Evolutionary conservation across 257 asterid genomes (phyloP).

Genomic region (Sherardia arvensis): DNA sequence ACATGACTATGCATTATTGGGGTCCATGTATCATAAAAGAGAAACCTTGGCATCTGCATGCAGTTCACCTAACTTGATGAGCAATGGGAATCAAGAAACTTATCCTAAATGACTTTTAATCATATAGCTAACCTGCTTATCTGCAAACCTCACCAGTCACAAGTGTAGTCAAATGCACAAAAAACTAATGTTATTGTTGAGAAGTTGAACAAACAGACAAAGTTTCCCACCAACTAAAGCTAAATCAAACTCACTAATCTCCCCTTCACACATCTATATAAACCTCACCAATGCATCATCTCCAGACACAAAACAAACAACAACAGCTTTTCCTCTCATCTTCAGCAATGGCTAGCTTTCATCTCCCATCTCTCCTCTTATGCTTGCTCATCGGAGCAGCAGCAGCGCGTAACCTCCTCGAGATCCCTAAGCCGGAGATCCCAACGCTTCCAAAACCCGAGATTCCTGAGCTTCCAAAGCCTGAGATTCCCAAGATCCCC

Average conservation of each 20-base stretch:
- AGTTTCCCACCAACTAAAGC: constrained; percentile 14
- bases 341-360: constrained; percentile 14
- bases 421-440: constrained; percentile 18
- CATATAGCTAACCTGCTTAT: not conserved
- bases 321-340: not conserved
- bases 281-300: not conserved
- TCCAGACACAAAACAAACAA: constrained; percentile 11
- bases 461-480: constrained; percentile 12
- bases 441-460: constrained; percentile 5
- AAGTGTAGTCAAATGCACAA: not conserved
- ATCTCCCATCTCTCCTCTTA: constrained; percentile 7
- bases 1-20: too few relatives aligned
- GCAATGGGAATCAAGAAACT: not conserved
- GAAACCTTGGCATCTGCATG: not conserved
- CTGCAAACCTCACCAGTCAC: not conserved
- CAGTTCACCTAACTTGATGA: not conserved
- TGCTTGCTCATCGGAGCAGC: constrained; percentile 10
- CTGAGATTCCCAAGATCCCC: constrained; percentile 1
- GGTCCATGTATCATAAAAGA: not conserved
- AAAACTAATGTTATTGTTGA: constrained; percentile 10
- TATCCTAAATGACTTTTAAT: not conserved
- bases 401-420: constrained; percentile 23
- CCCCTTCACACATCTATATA: constrained; percentile 14
- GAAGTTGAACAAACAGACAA: constrained; percentile 21
- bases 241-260: not conserved